These are phyloP conservation scores for Cryptosporidium xiaoi DNA, from an alignment of 169 alveolate species.

Conservation along the genomic window DNA sequence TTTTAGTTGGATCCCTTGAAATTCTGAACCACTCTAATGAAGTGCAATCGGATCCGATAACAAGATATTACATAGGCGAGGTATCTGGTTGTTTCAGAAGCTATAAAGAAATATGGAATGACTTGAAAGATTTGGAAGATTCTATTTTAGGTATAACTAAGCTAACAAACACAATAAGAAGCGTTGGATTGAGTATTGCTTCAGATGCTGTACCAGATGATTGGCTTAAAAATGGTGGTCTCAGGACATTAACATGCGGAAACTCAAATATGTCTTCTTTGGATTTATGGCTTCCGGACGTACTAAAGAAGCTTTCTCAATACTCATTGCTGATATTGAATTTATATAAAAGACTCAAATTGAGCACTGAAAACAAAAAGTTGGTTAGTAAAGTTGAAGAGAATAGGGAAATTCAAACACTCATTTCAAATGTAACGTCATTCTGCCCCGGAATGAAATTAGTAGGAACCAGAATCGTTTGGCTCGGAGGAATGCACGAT, in stretches of 20 bases:
- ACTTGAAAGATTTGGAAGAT: background rate
- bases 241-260: no score
- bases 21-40: background rate
- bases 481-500: conserved; percentile 54
- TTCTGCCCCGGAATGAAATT: conserved; percentile 14
- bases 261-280: background rate
- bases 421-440: conserved; percentile 3
- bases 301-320: conserved; percentile 25
- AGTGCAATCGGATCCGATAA: background rate
- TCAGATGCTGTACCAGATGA: conserved; percentile 46
- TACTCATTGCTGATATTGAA: conserved; percentile 7
- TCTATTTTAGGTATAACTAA: conserved; percentile 9
- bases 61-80: conserved; percentile 28
- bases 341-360: background rate
- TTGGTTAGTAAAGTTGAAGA: background rate
- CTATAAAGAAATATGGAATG: conserved; percentile 44
- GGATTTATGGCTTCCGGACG: conserved; percentile 32
- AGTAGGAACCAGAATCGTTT: conserved; percentile 8
- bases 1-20: background rate
- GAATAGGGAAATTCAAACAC: background rate
- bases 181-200: conserved; percentile 32
- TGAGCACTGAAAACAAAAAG: background rate
- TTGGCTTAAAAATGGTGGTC: conserved; percentile 1
- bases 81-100: background rate
- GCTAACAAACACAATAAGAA: conserved; percentile 30